Conservation (phyloP, 225 moss, liverwort and hornwort species). For the Rhytidiadelphus loreus region DNA sequence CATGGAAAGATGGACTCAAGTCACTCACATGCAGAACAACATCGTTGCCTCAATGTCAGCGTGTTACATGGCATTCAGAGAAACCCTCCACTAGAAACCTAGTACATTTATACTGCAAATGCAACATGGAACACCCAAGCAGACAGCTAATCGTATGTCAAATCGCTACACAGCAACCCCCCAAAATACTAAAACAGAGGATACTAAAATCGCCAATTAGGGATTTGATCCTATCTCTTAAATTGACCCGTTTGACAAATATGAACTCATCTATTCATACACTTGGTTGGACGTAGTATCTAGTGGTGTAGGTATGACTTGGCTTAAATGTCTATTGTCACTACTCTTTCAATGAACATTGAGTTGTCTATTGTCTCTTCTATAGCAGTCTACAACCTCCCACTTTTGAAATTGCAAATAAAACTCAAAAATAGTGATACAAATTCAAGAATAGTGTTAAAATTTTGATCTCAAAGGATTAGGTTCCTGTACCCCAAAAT, state of each 20-base stretch:
- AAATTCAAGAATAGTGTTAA: neutral
- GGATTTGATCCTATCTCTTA: neutral
- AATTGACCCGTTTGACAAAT: neutral
- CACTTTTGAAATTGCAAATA: neutral
- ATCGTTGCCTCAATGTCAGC: neutral
- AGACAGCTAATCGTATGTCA: neutral
- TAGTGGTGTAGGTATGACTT: neutral
- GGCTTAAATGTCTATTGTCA: neutral
- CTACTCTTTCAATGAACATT: neutral
- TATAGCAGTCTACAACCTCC: neutral
- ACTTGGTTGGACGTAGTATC: neutral
- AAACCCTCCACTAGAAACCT: neutral
- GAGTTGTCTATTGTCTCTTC: neutral
- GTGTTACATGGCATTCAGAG: neutral
- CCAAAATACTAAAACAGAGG: neutral
- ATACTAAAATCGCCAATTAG: neutral
- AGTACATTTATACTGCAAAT: neutral
- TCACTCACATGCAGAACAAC: neutral
- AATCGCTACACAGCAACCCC: neutral
- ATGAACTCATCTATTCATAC: neutral
- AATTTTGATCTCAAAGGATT: neutral
- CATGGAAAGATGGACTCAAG: neutral
- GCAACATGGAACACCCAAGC: neutral
- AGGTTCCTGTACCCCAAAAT: neutral
- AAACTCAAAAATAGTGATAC: neutral